These are phyloP conservation scores for Penicillium odoratum DNA, from an alignment of 495 filamentous ascomycete genomes.

Conservation along the genomic window DNA sequence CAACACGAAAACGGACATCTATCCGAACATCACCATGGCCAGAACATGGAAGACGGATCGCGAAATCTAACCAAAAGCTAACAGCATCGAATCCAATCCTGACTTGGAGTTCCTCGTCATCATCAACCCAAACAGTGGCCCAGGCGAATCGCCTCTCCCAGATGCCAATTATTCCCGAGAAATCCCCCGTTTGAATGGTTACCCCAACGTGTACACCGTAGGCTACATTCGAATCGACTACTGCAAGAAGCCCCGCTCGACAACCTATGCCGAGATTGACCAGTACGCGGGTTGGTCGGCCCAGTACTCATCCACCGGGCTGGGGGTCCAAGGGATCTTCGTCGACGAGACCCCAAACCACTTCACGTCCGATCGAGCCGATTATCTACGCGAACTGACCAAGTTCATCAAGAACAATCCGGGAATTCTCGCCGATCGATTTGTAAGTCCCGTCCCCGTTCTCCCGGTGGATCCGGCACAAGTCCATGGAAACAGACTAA, in stretches of 20 bases:
- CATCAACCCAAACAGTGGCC: constrained; percentile 7
- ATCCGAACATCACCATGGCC: too few species aligned
- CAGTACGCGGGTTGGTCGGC: constrained; percentile 4
- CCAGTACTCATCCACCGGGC: background rate
- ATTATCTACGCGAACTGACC: constrained; percentile 1
- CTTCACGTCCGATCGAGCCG: background rate
- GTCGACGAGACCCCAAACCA: constrained; percentile 7
- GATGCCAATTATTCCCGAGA: constrained; percentile 6
- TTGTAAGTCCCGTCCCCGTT: constrained; percentile 1
- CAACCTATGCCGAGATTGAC: constrained; percentile 3
- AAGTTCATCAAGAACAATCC: constrained; percentile 6
- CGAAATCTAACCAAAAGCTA: background rate
- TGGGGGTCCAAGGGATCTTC: constrained; percentile 5
- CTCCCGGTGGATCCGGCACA: background rate
- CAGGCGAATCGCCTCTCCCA: background rate
- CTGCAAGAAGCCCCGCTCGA: constrained; percentile 6
- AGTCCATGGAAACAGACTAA: background rate
- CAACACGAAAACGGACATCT: too few species aligned
- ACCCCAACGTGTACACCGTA: constrained; percentile 4
- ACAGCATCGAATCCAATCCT: constrained; percentile 4
- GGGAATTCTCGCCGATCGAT: constrained; percentile 4
- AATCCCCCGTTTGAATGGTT: constrained; percentile 4
- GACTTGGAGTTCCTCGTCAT: constrained; percentile 3
- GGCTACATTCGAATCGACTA: constrained; percentile 10
- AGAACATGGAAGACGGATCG: background rate